phyloP scores from a whole-genome alignment of 2,329 filamentous ascomycete species.

The Mycosphaerelloides madeirae region DNA sequence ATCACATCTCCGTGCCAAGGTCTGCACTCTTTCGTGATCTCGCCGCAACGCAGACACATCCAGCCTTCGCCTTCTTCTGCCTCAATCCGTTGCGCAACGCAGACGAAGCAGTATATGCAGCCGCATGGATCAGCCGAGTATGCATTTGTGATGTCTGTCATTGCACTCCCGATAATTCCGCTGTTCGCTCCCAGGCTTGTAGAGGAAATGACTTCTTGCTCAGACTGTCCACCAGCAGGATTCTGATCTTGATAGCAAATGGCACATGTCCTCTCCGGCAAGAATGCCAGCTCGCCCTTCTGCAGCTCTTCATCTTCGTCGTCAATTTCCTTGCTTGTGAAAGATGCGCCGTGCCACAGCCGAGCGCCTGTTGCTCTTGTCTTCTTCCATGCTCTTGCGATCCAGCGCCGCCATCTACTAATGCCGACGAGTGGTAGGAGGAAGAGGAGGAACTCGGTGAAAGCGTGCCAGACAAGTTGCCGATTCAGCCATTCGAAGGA shows the following conservation, averaged over 20 bases:
- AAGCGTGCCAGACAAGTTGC: conserved; percentile 98
- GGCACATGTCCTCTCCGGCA: conserved; percentile 90
- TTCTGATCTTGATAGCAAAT: conserved; percentile 97
- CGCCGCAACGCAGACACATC: conserved; percentile 84
- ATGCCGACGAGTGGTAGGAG: conserved; percentile 95
- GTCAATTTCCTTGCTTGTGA: conserved; percentile 36
- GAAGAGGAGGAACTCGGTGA: conserved; percentile 97
- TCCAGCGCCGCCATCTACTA: conserved; percentile 83
- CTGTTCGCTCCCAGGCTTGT: conserved; percentile 39
- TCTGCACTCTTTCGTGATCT: conserved; percentile 74
- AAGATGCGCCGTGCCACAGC: conserved; percentile 40
- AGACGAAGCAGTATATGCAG: conserved; percentile 94
- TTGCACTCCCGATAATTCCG: conserved; percentile 79
- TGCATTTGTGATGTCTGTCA: conserved; percentile 92
- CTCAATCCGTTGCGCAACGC: conserved; percentile 83
- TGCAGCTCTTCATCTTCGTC: conserved; percentile 38
- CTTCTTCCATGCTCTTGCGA: conserved; percentile 80
- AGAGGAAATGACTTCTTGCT: conserved; percentile 70
- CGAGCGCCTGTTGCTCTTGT: conserved; percentile 58
- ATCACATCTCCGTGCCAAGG: conserved; percentile 91
- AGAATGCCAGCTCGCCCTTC: conserved; percentile 68
- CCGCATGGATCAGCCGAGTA: conserved; percentile 87
- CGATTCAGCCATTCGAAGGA: conserved; percentile 97
- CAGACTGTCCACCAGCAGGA: conserved; percentile 56
- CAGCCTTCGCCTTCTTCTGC: conserved; percentile 92